These are phyloP conservation scores for Colletotrichum cuscutae DNA, from an alignment of 2,329 filamentous ascomycete species.

Conservation along the genomic window DNA sequence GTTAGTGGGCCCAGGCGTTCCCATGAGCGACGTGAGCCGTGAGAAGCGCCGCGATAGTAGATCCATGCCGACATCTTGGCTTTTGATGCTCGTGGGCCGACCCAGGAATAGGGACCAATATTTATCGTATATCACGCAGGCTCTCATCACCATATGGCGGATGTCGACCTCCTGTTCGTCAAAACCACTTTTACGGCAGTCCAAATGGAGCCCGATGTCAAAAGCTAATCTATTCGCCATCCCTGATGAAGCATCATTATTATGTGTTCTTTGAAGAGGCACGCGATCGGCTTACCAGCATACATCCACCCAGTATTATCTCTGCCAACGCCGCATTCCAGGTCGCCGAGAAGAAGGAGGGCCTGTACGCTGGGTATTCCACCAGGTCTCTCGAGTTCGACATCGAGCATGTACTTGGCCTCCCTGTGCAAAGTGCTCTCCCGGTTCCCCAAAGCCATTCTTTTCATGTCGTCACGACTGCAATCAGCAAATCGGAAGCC, in stretches of 20 bases:
- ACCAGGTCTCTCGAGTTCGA: slow-evolving; percentile 61
- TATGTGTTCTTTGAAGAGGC: slow-evolving; percentile 35
- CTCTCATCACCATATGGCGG: slow-evolving; percentile 61
- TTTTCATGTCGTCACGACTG: slow-evolving; percentile 58
- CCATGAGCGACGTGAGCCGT: slow-evolving; percentile 48
- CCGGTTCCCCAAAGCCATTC: slow-evolving; percentile 55
- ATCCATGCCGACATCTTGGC: slow-evolving; percentile 60
- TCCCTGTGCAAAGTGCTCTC: slow-evolving; percentile 65
- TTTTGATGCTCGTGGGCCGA: slow-evolving; percentile 64
- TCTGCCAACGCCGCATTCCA: slow-evolving; percentile 63
- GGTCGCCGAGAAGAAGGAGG: slow-evolving; percentile 60
- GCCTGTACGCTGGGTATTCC: slow-evolving; percentile 64
- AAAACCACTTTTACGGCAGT: slow-evolving; percentile 53
- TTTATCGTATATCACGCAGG: slow-evolving; percentile 64
- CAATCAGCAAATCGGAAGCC: slow-evolving; percentile 63
- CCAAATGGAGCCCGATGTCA: slow-evolving; percentile 60
- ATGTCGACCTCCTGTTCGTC: slow-evolving; percentile 58
- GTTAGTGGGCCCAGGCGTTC: slow-evolving; percentile 44
- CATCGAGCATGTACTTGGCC: slow-evolving; percentile 64
- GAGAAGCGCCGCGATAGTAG: slow-evolving; percentile 57
- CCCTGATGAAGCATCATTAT: slow-evolving; percentile 37
- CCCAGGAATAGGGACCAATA: slow-evolving; percentile 67
- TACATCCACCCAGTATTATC: slow-evolving; percentile 67
- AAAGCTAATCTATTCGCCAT: slow-evolving; percentile 58
- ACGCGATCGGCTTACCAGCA: slow-evolving; percentile 49